Evolutionary conservation across 2,329 filamentous ascomycete genomes (phyloP), one percentile per base, ranked within the genome.

Genomic region (Graphilbum fragrans): DNA sequence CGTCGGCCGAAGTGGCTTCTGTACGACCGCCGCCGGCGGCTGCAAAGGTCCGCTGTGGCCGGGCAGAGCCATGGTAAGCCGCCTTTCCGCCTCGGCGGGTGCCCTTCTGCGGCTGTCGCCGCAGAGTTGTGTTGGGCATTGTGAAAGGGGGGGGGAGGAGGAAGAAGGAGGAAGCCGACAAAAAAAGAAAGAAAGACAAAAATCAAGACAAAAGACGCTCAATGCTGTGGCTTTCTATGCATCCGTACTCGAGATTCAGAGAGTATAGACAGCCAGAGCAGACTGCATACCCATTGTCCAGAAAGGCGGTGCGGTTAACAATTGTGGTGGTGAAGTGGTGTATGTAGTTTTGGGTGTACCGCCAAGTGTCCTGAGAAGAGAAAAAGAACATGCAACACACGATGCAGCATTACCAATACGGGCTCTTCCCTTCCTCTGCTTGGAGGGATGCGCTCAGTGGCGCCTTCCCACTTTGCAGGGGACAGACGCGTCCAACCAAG

Each of bases 1-100:
- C 92, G 69, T 94, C 86, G 53, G 86, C 79, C 8, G 88, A 93
- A 1, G 87, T 96, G 40, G 76, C 81, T 67, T 98, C 93, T 41
- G 77, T 79, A 42, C 82, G 77, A 35, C 82, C 72, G 38, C 83
- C 65, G 21, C 79, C 77, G 8, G 82, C 80, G 43, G 90, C 80
- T 44, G 90, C 79, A 50, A 96, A 84, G 5, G 86, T 93, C 55
- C 84, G 85, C 46, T 64, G 66, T 37, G 27, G 37, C 3, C 27
- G 43, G 4, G 25, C 21, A 52, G 82, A 66, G 54, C 83, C 82
- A 70, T 86, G 82, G 60, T 80, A 82, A 46, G 77, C 74, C 58
- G 82, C 85, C 45, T 75, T 75, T 34, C 64, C 80, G 66, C 60
- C 84, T 65, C 65, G 36, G 66, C 62, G 83, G 70, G 72, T 77